Percentiles rank a stretch among this genome's conserved stretches.
Evolutionary conservation across 345 rosid species (phyloP).

Genomic region (Draba incana): DNA sequence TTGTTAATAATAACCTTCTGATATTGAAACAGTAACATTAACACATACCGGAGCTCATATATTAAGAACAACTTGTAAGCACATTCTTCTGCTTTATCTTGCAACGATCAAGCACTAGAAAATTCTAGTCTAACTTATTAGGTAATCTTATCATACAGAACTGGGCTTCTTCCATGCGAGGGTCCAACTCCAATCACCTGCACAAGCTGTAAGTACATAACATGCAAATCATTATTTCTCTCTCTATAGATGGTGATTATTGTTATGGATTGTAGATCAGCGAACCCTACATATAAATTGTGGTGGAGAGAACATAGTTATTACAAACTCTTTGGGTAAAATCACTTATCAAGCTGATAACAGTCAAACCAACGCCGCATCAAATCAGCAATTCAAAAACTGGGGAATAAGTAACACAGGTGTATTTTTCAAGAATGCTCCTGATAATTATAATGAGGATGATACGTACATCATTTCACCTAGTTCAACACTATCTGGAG

Average conservation of each 20-base stretch:
- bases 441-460: not conserved
- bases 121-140: not conserved
- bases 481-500: not conserved
- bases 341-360: constrained; percentile 29
- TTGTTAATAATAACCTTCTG: not conserved
- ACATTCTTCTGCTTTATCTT: not conserved
- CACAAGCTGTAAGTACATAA: not conserved
- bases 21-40: constrained; percentile 15
- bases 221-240: not conserved
- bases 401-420: constrained; percentile 37
- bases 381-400: not conserved
- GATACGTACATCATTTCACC: not conserved
- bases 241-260: not conserved
- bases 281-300: constrained; percentile 33
- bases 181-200: too few species aligned
- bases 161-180: too few species aligned
- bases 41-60: constrained; percentile 31
- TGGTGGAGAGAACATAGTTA: constrained; percentile 11
- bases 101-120: not conserved
- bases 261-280: constrained; percentile 15
- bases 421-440: too few species aligned
- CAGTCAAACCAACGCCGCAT: not conserved
- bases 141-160: too few species aligned
- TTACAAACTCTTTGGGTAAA: not conserved
- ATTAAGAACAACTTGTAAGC: constrained; percentile 27